phyloP scores from a whole-genome alignment of 225 moss, liverwort and hornwort genomes.

The Climacium dendroides region DNA sequence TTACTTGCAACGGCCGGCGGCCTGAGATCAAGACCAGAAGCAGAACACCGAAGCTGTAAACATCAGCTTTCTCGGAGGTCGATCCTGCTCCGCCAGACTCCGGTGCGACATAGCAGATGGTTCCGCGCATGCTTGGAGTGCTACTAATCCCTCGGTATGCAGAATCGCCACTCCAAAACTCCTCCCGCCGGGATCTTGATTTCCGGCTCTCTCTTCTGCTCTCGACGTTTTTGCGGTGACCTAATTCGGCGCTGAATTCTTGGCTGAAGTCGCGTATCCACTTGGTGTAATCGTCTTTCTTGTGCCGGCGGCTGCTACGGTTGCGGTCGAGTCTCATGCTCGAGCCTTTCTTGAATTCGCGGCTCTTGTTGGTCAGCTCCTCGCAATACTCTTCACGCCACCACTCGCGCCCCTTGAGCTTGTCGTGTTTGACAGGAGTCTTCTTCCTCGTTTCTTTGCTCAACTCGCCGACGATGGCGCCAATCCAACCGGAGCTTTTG shows the following conservation, averaged over 20 bases:
- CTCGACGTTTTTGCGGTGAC: constrained; percentile 51
- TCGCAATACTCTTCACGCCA: constrained; percentile 88
- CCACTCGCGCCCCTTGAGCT: constrained; percentile 78
- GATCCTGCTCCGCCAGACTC: constrained; percentile 85
- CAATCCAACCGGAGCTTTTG: constrained; percentile 82
- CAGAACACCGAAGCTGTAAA: constrained; percentile 95
- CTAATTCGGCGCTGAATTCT: constrained; percentile 31
- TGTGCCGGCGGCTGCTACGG: constrained; percentile 56
- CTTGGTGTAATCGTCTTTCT: constrained; percentile 62
- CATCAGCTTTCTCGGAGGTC: constrained; percentile 87
- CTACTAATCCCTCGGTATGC: constrained; percentile 56
- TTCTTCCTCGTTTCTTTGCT: constrained; percentile 60
- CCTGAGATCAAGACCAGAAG: constrained; percentile 84
- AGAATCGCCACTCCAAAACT: constrained; percentile 82
- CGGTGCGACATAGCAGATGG: constrained; percentile 94
- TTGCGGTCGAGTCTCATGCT: constrained; percentile 34
- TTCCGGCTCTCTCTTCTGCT: constrained; percentile 41
- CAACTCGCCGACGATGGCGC: constrained; percentile 46
- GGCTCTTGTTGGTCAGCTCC: constrained; percentile 50
- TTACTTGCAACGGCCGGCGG: constrained; percentile 84
- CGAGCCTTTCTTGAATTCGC: constrained; percentile 47
- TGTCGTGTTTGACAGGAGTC: constrained; percentile 38
- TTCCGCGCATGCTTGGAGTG: constrained; percentile 99
- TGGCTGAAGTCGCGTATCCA: constrained; percentile 50
- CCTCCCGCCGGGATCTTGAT: constrained; percentile 69